These are phyloP conservation scores for Ustilago crameri DNA, from an alignment of 1,284 basidiomycete genomes.

Conservation along the genomic window DNA sequence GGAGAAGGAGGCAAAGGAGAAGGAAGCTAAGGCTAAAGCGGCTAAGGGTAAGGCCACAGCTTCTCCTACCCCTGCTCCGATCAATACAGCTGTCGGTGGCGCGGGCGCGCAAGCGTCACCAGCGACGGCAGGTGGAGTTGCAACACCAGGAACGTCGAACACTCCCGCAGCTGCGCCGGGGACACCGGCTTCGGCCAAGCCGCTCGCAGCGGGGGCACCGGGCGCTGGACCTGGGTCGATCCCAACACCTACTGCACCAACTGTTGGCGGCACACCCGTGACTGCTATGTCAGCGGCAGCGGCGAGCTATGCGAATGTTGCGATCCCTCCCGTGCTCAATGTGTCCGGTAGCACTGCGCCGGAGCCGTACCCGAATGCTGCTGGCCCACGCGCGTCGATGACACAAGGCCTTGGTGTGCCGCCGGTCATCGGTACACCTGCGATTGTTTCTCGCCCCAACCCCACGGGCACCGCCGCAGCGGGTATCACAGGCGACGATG, in stretches of 20 bases:
- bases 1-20: constrained; percentile 27
- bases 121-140: no score
- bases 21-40: constrained; percentile 24
- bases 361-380: constrained; percentile 57
- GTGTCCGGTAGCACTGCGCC: constrained; percentile 36
- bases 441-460: constrained; percentile 60
- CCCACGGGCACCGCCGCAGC: constrained; percentile 23
- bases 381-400: constrained; percentile 59
- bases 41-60: constrained; percentile 22
- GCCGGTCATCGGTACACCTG: constrained; percentile 61
- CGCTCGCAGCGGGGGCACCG: background rate
- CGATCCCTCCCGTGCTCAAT: constrained; percentile 50
- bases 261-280: constrained; percentile 10
- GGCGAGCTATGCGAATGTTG: constrained; percentile 31
- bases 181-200: constrained; percentile 3
- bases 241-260: constrained; percentile 7
- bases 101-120: constrained; percentile 18
- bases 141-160: constrained; percentile 12
- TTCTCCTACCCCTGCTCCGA: constrained; percentile 9
- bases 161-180: constrained; percentile 3
- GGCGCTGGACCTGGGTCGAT: background rate
- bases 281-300: constrained; percentile 34
- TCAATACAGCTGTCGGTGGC: background rate
- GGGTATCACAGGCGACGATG: constrained; percentile 3
- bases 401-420: constrained; percentile 61